A percentile compares a stretch with the other conserved stretches of the same genome.
Conservation (phyloP, 768 basidiomycete species). For the Amanita inopinata region DNA sequence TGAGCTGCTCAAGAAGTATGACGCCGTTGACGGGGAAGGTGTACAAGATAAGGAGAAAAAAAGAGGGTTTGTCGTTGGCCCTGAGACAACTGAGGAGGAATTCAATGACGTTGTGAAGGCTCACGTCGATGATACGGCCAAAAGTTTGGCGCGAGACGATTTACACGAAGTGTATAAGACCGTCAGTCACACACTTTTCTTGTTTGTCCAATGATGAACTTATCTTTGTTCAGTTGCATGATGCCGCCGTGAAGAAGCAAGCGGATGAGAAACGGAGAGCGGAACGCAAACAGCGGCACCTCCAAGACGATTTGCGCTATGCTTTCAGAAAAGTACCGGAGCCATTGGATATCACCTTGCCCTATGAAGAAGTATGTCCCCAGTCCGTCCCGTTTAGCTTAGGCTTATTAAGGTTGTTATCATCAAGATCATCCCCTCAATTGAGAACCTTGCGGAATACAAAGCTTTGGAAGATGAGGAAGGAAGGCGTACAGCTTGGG, state of each 20-base stretch:
- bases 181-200: conserved; percentile 31
- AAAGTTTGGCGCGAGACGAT: conserved; percentile 40
- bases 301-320: conserved; percentile 94
- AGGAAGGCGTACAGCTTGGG: conserved; percentile 67
- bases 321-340: conserved; percentile 86
- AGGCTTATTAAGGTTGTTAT: conserved; percentile 5
- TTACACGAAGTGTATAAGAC: conserved; percentile 49
- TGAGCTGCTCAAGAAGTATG: conserved; percentile 44
- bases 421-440: conserved; percentile 57
- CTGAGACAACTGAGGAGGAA: conserved; percentile 59
- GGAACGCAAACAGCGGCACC: conserved; percentile 76
- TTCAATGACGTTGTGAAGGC: conserved; percentile 49
- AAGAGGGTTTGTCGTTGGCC: conserved; percentile 30
- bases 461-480: conserved; percentile 87
- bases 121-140: conserved; percentile 42
- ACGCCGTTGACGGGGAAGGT: conserved; percentile 22
- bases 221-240: conserved; percentile 46
- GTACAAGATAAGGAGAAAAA: conserved; percentile 15
- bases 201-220: conserved; percentile 3
- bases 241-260: conserved; percentile 60
- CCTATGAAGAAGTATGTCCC: conserved; percentile 65
- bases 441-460: conserved; percentile 79
- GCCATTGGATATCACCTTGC: conserved; percentile 60
- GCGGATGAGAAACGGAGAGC: conserved; percentile 81
- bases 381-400: too few relatives aligned